Evolutionary conservation across 176 grass and related monocot species (phyloP).

Genomic region (Otatea glauca): DNA sequence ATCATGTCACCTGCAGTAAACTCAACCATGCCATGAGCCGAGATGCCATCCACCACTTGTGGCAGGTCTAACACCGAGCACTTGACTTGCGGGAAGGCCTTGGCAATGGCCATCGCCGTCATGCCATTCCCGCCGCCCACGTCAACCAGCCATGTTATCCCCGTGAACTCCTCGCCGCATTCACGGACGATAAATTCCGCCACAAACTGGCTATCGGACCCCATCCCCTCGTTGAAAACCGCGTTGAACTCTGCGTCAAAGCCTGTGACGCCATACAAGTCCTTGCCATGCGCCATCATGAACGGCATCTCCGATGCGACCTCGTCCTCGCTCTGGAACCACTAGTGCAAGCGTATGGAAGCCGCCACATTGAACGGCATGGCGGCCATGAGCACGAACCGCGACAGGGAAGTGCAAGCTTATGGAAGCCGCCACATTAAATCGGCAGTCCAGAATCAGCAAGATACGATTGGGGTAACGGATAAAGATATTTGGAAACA

Average conservation of each 20-base stretch:
- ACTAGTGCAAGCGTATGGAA: neutral
- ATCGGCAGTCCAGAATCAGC: no score
- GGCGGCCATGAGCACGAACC: neutral
- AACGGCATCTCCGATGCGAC: neutral
- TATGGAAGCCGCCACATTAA: no score
- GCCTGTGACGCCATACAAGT: neutral
- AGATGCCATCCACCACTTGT: neutral
- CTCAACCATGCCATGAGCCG: neutral
- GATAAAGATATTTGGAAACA: no score
- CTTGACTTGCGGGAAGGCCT: neutral
- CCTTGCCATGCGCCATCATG: neutral
- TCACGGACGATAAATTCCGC: neutral
- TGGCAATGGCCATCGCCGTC: neutral
- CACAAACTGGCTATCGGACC: neutral
- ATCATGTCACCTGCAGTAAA: conserved; percentile 35
- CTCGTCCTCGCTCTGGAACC: conserved; percentile 10
- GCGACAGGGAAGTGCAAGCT: no score
- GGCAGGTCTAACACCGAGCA: conserved; percentile 32
- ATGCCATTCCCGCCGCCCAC: neutral
- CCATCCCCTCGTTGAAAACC: neutral
- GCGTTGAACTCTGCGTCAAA: neutral
- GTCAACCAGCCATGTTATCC: neutral
- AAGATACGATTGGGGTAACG: no score
- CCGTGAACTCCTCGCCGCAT: neutral
- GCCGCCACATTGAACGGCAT: neutral